Evolutionary conservation across 73 alveolate species (phyloP), one percentile per base, ranked within the genome.

Genomic region (Paramecium caudatum): DNA sequence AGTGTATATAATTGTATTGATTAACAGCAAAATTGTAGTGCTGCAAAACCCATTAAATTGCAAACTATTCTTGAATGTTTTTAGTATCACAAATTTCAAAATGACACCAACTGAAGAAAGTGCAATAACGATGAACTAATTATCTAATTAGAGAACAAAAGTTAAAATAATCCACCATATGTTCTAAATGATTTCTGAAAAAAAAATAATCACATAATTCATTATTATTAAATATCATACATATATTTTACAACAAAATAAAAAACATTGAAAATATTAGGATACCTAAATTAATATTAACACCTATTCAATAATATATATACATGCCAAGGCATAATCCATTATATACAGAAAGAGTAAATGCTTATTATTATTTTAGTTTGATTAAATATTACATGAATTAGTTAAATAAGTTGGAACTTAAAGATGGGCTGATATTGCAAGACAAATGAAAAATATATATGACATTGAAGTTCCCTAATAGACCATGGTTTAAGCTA

Each of bases 341-440:
- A 6, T 7, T 55, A 55, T 55, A 27, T 23, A 55, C 80, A 55
- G 80, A 55, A 21, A 55, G 80, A 55, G 80, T 55, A 55, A n/a
- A 12, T 55, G n/a, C 23, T 23, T 25, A 55, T 23, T 37, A 55
- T 21, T 27, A 3, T 27, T 23, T 55, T 55, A 55, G 80, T 55
- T 55, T 23, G 80, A 55, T 55, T 23, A 55, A 55, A 55, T 55
- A 19, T 23, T 55, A 55, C n/a, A 37, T 1, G 23, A 23, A 21
- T 27, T 55, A 43, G 80, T 55, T 19, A 43, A 55, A 27, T 37
- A 13, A 55, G 80, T 55, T 27, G 80, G 80, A 23, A 43, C 23
- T 10, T 37, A 37, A 10, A 21, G 80, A 19, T 55, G 80, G 80
- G 80, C 80, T 27, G 80, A 55, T 55, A 55, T 55, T 8, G 17